A percentile compares a stretch with the other conserved stretches of the same genome.
phyloP scores from a whole-genome alignment of 768 basidiomycete species.

The Lentinula detonsa region DNA sequence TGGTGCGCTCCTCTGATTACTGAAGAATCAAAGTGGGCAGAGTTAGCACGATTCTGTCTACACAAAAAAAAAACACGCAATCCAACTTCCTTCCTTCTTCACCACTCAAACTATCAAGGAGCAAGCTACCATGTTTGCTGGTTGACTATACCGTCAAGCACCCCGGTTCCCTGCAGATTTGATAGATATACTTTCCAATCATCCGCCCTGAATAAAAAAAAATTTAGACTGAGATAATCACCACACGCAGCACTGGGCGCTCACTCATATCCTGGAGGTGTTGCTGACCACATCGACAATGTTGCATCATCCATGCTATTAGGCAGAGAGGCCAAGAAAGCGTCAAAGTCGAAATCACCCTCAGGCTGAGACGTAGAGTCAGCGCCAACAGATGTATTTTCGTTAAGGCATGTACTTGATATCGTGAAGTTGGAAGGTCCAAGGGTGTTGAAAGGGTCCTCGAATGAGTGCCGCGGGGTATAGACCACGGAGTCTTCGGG shows the following conservation, averaged over 20 bases:
- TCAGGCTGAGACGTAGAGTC: neutral
- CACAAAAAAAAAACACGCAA: too few species aligned
- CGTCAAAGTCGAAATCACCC: conserved; percentile 6
- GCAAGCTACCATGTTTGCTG: neutral
- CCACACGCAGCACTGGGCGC: conserved; percentile 15
- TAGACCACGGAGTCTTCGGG: neutral
- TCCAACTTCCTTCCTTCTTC: too few species aligned
- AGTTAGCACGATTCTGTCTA: too few species aligned
- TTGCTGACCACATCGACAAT: conserved; percentile 58
- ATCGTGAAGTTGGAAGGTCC: neutral
- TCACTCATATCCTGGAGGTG: conserved; percentile 56
- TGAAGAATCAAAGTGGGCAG: too few species aligned
- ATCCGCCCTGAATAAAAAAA: conserved; percentile 24
- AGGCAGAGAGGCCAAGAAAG: conserved; percentile 17
- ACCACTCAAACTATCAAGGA: too few species aligned
- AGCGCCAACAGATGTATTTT: neutral
- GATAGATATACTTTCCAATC: conserved; percentile 39
- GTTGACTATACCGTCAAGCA: neutral
- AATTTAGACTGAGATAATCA: neutral
- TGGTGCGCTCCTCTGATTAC: neutral
- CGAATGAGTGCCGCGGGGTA: neutral
- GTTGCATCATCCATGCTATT: conserved; percentile 38
- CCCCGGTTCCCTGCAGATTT: conserved; percentile 21
- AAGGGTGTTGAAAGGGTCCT: neutral
- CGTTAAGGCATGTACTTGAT: neutral